Conservation (phyloP, 805 yeast genomes). For the Metschnikowia santaceciliae region DNA sequence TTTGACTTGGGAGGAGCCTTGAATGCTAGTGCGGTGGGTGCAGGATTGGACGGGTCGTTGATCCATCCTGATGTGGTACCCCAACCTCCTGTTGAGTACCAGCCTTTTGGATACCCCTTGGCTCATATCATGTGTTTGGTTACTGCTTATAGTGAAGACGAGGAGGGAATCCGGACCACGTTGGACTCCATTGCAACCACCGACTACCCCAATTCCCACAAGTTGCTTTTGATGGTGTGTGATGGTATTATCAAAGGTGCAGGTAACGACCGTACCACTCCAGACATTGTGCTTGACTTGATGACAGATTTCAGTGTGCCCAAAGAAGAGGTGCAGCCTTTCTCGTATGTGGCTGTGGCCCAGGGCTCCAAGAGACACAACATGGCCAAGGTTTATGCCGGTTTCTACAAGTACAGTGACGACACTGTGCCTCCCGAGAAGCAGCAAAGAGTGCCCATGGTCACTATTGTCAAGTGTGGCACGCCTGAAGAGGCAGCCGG, state of each 20-base stretch:
- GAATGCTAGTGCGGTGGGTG: conserved; percentile 25
- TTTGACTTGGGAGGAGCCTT: conserved; percentile 22
- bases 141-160: conserved; percentile 94
- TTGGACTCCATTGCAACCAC: conserved; percentile 92
- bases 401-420: conserved; percentile 84
- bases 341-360: conserved; percentile 93
- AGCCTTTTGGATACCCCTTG: conserved; percentile 72
- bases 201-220: conserved; percentile 93
- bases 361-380: conserved; percentile 93
- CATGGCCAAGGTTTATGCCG: conserved; percentile 95
- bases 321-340: conserved; percentile 70
- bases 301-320: conserved; percentile 69
- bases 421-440: conserved; percentile 69
- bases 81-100: conserved; percentile 86
- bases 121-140: conserved; percentile 46
- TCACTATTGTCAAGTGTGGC: conserved; percentile 83
- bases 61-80: conserved; percentile 79
- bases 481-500: conserved; percentile 71
- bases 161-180: conserved; percentile 78
- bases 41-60: conserved; percentile 52
- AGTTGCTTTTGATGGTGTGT: conserved; percentile 77
- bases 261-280: conserved; percentile 83
- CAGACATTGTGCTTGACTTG: conserved; percentile 83
- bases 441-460: conserved; percentile 81
- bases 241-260: conserved; percentile 95